Base-by-base conservation (phyloP, 306 rosid species). In the Rosa rugosa region DNA sequence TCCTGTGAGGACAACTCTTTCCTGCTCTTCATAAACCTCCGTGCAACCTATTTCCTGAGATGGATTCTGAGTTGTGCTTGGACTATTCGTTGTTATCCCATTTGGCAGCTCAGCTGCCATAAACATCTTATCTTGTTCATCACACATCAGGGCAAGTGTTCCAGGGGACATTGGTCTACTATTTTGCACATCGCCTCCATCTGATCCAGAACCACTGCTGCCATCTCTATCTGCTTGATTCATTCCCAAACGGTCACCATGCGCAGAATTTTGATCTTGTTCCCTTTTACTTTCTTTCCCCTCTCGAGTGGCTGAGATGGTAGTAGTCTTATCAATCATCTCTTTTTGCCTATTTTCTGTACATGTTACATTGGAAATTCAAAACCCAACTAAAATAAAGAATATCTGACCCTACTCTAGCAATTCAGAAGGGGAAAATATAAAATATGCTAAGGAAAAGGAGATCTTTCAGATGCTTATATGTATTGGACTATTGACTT, bases 91-190 rank as follows among this genome's bases (percentile, higher is more conserved):
- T 57, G 80, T 69, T 27, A 45, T 79, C 71, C 82, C 83, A 77
- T 69, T 83, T 53, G 85, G 80, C 71, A 82, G 80, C 50, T 78
- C 84, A 84, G 82, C 77, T 45, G 84, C 82, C 69, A 81, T 76
- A 84, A 88, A 75, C 72, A 84, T 81, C 59, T 40, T 82, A 80
- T 83, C 90, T 56, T 80, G 83, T 88, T 92, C 97, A 80, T 92
- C 88, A 85, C 97, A 92, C 97, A 88, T 85, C 85, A 90, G 87
- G 56, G 92, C 89, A 54, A 86, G 88, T 18, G 97, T 90, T 81
- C 85, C 91, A 10, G 97, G 97, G 47, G 97, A 92, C 80, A 86
- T 36, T 62, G 90, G 93, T 82, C 83, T 74, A 63, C 73, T 72
- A 75, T 76, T 77, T 76, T 71, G 83, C 38, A 53, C 73, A 83